Evolutionary conservation across 306 rosid species (phyloP).

Genomic region (Lotus japonicus): DNA sequence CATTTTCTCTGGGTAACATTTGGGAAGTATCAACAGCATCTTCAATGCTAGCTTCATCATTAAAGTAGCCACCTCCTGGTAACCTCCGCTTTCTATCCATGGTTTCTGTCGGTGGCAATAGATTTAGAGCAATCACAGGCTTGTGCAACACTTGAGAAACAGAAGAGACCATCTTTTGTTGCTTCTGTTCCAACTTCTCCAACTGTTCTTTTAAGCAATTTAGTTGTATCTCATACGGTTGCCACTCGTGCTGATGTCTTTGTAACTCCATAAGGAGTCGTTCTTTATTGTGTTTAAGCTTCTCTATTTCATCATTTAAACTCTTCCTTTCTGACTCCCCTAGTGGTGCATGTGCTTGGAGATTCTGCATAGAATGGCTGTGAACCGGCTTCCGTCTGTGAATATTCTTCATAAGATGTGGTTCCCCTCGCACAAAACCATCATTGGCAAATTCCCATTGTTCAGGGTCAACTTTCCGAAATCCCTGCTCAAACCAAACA

Average conservation of each 20-base stretch:
- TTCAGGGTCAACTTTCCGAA: conserved; percentile 82
- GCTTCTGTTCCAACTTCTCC: conserved; percentile 48
- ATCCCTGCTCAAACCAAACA: conserved; percentile 50
- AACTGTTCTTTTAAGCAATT: conserved; percentile 46
- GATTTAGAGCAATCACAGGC: conserved; percentile 43
- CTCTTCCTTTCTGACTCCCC: conserved; percentile 63
- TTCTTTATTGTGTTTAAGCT: conserved; percentile 58
- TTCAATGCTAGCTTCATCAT: conserved; percentile 38
- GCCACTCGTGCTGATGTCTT: conserved; percentile 55
- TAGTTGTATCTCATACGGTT: conserved; percentile 42
- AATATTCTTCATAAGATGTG: conserved; percentile 74
- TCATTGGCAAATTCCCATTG: conserved; percentile 97
- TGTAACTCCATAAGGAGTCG: conserved; percentile 43
- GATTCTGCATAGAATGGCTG: conserved; percentile 83
- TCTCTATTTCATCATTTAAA: conserved; percentile 53
- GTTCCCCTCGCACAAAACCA: conserved; percentile 78
- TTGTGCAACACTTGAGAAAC: conserved; percentile 53
- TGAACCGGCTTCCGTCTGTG: conserved; percentile 94
- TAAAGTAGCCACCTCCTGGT: conserved; percentile 40
- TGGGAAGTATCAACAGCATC: conserved; percentile 45
- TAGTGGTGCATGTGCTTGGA: conserved; percentile 50
- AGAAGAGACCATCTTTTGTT: conserved; percentile 46
- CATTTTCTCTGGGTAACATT: conserved; percentile 30
- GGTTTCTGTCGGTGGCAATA: conserved; percentile 52
- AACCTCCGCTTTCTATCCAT: conserved; percentile 73